Base-by-base conservation (phyloP, 2,329 filamentous ascomycete genomes). In the Epichloe amarillans region DNA sequence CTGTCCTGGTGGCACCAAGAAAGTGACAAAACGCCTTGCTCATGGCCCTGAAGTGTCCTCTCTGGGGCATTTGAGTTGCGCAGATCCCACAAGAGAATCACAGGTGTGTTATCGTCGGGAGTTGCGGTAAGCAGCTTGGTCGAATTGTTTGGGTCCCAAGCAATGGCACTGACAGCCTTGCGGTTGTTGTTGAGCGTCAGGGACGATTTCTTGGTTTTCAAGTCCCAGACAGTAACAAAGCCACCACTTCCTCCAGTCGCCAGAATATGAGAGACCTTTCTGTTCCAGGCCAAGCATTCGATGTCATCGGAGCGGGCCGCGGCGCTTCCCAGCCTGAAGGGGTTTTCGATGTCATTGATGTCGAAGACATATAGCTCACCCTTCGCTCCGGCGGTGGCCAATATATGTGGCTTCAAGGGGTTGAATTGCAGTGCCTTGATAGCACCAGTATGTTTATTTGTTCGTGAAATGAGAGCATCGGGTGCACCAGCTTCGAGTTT, bases 361-460 rank as follows among this genome's bases (percentile, higher is more conserved):
- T 98, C 91, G 73, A 93, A 94, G 58, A 98, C 85, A 69, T 88
- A 98, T 40, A 98, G 82, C 70, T 98, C 93, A 64, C 93, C 93
- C 70, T 96, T 96, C 54, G 88, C 83, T 57, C 93, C 93, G 52
- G 88, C 91, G 3, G 90, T 95, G 44, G 93, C 91, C 45, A 98
- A 77, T 52, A 97, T 84, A 62, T 96, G 89, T 30, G 89, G 83
- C 65, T 90, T 85, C 68, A 88, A 79, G 11, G 91, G 89, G 69
- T 98, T 98, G 79, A 97, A 98, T 67, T 98, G 90, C 54, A 98
- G 74, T 30, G 93, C 82, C 71, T 96, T 96, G 70, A 96, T 90
- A 17, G 91, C 80, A 21, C 91, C 93, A 46, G 80, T 89, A 69
- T 98, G 93, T 69, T 96, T 95, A 47, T 83, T 83, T 35, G 88